phyloP scores from a whole-genome alignment of 2,329 filamentous ascomycete species.

The Aureobasidium subglaciale region DNA sequence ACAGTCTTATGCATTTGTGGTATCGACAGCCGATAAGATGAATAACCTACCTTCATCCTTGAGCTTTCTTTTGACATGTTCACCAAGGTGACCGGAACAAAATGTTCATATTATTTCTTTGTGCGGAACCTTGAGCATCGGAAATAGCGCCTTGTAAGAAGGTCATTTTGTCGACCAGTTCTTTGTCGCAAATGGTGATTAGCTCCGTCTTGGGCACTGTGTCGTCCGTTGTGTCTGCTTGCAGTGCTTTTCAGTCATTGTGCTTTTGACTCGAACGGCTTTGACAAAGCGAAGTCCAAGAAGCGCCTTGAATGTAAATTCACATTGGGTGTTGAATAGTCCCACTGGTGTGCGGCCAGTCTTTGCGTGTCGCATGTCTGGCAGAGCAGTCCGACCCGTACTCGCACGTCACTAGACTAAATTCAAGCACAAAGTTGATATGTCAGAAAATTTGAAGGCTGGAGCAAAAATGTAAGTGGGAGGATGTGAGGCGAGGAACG shows the following conservation, averaged over 20 bases:
- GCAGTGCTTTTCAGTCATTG: background rate
- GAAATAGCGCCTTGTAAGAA: background rate
- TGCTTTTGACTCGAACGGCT: background rate
- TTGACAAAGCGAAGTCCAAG: no score
- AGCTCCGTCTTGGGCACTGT: background rate
- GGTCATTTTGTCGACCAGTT: background rate
- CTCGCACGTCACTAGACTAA: no score
- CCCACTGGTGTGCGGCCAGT: no score
- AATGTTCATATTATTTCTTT: background rate
- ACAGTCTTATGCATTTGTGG: background rate
- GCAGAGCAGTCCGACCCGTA: no score
- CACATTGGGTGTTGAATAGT: no score
- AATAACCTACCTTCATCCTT: background rate
- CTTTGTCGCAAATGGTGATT: background rate
- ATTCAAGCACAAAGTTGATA: no score
- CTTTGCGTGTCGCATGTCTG: no score
- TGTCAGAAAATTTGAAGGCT: no score
- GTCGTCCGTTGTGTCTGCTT: background rate
- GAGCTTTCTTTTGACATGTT: background rate
- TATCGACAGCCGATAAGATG: background rate
- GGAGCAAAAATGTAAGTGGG: no score
- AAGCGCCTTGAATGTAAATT: no score
- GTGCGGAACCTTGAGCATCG: background rate
- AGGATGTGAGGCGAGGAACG: no score
- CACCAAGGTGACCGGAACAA: background rate